Evolutionary conservation across 2,329 filamentous ascomycete genomes (phyloP).

Genomic region (Fusarium chuoi): DNA sequence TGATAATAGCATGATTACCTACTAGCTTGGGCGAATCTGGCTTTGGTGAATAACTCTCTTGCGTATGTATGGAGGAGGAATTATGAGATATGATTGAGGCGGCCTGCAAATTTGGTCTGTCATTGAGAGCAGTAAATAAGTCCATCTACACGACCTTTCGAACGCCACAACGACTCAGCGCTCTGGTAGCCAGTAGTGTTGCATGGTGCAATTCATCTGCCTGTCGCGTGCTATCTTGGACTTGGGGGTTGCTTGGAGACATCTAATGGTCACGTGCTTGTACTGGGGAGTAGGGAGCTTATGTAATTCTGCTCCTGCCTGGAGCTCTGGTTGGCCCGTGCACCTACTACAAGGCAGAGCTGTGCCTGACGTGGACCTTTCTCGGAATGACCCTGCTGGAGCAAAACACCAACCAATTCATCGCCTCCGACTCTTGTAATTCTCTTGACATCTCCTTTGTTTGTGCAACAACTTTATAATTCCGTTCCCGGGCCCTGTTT

Average conservation of each 20-base stretch:
- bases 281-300: slow-evolving; percentile 10
- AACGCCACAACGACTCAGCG: not conserved
- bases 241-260: not conserved
- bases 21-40: not conserved
- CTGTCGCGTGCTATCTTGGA: slow-evolving; percentile 5
- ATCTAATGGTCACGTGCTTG: slow-evolving; percentile 12
- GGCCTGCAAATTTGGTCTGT: not conserved
- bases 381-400: slow-evolving; percentile 44
- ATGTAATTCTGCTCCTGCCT: slow-evolving; percentile 39
- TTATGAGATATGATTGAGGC: not conserved
- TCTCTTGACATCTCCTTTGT: slow-evolving; percentile 21
- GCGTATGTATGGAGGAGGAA: not conserved
- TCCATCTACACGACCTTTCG: not conserved
- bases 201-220: not conserved
- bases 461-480: slow-evolving; percentile 4
- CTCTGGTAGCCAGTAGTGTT: not conserved
- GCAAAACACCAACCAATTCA: slow-evolving; percentile 45
- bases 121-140: no score
- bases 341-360: slow-evolving; percentile 51
- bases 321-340: slow-evolving; percentile 43
- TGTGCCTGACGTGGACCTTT: slow-evolving; percentile 59
- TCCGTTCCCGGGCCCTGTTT: slow-evolving; percentile 19
- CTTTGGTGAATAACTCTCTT: not conserved
- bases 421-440: slow-evolving; percentile 27
- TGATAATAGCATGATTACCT: not conserved